Evolutionary conservation across 2,329 filamentous ascomycete genomes (phyloP), one percentile per base, ranked within the genome.

Genomic region (Xylariaceae sp.): DNA sequence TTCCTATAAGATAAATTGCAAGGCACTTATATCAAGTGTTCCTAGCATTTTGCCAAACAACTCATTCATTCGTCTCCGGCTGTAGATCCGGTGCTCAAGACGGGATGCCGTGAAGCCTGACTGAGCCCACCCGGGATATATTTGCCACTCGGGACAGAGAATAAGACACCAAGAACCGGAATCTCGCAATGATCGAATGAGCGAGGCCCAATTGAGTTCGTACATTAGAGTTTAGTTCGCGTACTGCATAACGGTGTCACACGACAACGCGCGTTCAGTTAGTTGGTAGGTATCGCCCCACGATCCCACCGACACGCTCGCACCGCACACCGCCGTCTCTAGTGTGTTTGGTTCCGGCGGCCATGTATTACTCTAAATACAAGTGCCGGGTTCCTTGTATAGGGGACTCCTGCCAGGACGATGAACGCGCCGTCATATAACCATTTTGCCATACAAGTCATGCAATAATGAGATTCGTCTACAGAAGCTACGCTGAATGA

Each of bases 241-340:
- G 39, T 50, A 55, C 28, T 46, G 56, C 51, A 58, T 46, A 23
- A 41, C n/a, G 39, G 44, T 28, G 51, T 58, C 56, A 58, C 56
- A 51, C 56, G 56, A 58, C 40, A 21, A 47, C 51, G 40, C 46
- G 39, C 50, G 46, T 58, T 46, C 34, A 51, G 40, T 53, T 58
- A 58, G 56, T 44, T 34, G n/a, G n/a, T n/a, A n/a, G 46, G 34
- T 31, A 37, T 58, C 51, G 51, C 55, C 41, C 47, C 45, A 55
- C 51, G 56, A 55, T 58, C 51, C 47, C 45, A 55, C n/a, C 55
- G 56, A 55, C 37, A 49, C 39, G 50, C 31, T 36, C n/a, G n/a
- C n/a, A n/a, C n/a, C 43, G 19, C 17, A 43, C n/a, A 36, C 31
- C 17, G 43, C 21, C 40, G 28, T 39, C 29, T 39, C 24, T 41